Evolutionary conservation across 208 protist genomes (phyloP).

Genomic region (Spongospora subterranea): DNA sequence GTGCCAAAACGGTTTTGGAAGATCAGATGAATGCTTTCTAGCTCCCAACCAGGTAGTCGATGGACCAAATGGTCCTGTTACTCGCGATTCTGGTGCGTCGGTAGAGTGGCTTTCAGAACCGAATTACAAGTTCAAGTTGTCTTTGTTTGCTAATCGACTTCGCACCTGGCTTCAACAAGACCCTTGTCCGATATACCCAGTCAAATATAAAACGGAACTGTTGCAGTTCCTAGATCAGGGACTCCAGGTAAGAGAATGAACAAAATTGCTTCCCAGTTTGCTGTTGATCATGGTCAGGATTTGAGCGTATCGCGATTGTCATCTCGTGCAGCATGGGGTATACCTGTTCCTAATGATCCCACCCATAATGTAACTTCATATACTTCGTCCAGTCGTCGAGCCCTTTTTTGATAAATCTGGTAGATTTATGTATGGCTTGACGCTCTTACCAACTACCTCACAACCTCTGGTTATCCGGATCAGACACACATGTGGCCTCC

Average conservation of each 20-base stretch:
- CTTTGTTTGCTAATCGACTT: slow-evolving; percentile 83
- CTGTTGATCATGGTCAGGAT: slow-evolving; percentile 79
- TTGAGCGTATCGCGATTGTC: slow-evolving; percentile 92
- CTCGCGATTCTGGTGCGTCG: slow-evolving; percentile 83
- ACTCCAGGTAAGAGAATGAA: slow-evolving; percentile 49
- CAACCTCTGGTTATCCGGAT: slow-evolving; percentile 77
- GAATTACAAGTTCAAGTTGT: slow-evolving; percentile 98
- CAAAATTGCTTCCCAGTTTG: slow-evolving; percentile 52
- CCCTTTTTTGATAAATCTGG: background rate
- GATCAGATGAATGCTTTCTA: slow-evolving; percentile 50
- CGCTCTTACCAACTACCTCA: slow-evolving; percentile 98
- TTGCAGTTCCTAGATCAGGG: slow-evolving; percentile 77
- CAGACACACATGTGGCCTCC: slow-evolving; percentile 73
- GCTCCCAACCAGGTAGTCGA: background rate
- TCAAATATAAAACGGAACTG: slow-evolving; percentile 85
- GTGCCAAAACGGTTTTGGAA: slow-evolving; percentile 49
- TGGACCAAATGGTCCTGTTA: slow-evolving; percentile 78
- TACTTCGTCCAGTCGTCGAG: background rate
- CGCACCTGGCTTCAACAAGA: slow-evolving; percentile 79
- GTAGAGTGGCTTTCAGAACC: slow-evolving; percentile 93
- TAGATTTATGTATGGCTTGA: slow-evolving; percentile 97
- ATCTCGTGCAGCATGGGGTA: slow-evolving; percentile 91
- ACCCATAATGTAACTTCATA: slow-evolving; percentile 67
- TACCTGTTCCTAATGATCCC: slow-evolving; percentile 90
- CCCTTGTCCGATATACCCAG: slow-evolving; percentile 85